These are phyloP conservation scores for Trichoderma erinaceum DNA, from an alignment of 495 filamentous ascomycete genomes.

Conservation along the genomic window DNA sequence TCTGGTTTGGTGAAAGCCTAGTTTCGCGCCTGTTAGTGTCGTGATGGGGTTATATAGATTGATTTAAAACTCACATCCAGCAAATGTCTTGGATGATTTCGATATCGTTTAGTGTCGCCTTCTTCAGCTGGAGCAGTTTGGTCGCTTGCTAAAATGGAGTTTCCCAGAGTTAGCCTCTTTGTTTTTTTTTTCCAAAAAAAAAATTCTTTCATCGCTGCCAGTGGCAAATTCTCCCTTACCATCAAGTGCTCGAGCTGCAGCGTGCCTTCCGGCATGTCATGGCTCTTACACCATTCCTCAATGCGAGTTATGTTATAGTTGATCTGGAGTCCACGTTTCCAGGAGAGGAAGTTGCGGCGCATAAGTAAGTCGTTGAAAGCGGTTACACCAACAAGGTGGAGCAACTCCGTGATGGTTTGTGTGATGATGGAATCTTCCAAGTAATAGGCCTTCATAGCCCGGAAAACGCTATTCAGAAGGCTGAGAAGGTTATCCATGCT, in stretches of 20 bases:
- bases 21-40: constrained; percentile 19
- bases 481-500: constrained; percentile 99
- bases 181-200: too few relatives aligned
- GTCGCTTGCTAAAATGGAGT: constrained; percentile 73
- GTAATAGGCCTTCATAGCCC: constrained; percentile 97
- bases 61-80: constrained; percentile 77
- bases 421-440: constrained; percentile 92
- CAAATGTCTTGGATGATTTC: constrained; percentile 99
- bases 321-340: constrained; percentile 98
- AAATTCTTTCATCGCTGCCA: too few relatives aligned
- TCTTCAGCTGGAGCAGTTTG: constrained; percentile 97
- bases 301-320: constrained; percentile 99
- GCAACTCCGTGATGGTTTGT: constrained; percentile 89
- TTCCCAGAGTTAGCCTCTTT: constrained; percentile 25
- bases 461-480: constrained; percentile 93
- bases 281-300: constrained; percentile 99
- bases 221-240: constrained; percentile 42
- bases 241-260: constrained; percentile 97
- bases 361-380: constrained; percentile 98
- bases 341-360: constrained; percentile 96
- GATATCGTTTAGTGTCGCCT: constrained; percentile 97
- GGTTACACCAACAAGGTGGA: constrained; percentile 91
- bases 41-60: neutral
- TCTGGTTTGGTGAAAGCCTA: constrained; percentile 96
- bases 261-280: constrained; percentile 98